Evolutionary conservation across 2,329 filamentous ascomycete genomes (phyloP), one percentile per base, ranked within the genome.

Genomic region (Trichophyton schoenleinii): DNA sequence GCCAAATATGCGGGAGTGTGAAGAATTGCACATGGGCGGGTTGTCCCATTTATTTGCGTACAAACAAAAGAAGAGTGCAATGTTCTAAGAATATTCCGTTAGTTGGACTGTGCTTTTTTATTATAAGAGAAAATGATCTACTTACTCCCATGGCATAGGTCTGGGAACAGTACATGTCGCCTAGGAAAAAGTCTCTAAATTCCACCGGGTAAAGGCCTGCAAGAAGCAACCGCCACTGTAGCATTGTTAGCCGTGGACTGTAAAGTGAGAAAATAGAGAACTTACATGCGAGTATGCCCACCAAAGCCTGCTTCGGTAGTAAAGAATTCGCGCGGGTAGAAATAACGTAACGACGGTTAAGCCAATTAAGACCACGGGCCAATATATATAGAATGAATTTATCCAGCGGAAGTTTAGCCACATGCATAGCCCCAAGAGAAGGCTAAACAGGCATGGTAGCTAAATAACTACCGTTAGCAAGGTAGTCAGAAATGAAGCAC

Each of bases 131-230:
- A 4, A 18, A 38, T 44, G 34, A 48, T 13, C 1, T 5, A 83
- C 87, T 77, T 80, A 92, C 89, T 63, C 89, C 87, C 74, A 89
- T 89, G 15, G 87, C 83, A 73, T 99, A 99, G 4, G 91, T 95
- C 61, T 95, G 79, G 2, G 94, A 97, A 74, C 92, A 97, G 73
- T 95, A 96, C 80, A 97, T 96, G 71, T 99, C 94, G 59, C 94
- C 94, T 0, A 97, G 81, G 74, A 96, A 97, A 76, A 99, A 97
- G 74, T 99, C 94, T 62, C 91, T 84, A 72, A 97, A 99, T 71
- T 97, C 92, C 58, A 99, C 94, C 1, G 90, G 90, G 69, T 95
- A 96, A 20, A 95, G 72, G 3, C 91, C 91, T 13, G 92, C 89
- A 57, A 92, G 81, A 60, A 95, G 77, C 18, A 97, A 79, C 63